Evolutionary conservation across 1,284 basidiomycete genomes (phyloP), one percentile per base, ranked within the genome.

Genomic region (Pisolithus thermaeus): DNA sequence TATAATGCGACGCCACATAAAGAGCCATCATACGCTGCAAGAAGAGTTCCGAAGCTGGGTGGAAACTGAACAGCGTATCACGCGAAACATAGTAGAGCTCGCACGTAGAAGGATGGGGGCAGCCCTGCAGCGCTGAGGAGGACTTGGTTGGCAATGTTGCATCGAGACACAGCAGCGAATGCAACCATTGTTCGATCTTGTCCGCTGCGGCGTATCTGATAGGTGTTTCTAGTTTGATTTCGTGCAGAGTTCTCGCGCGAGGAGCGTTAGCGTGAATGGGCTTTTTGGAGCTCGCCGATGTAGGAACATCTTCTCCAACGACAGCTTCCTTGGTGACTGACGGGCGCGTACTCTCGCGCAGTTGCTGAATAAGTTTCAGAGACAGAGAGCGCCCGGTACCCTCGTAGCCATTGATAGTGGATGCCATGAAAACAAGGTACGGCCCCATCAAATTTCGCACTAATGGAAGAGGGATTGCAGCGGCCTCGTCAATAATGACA

Each of bases 381-480:
- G 92, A 96, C 44, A 99, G 82, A 2, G 94, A 97, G 35, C 97
- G 90, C 18, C 97, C 97, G 0, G 97, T 99, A 20, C 97, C 97
- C 75, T 99, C 97, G 72, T 99, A 99, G 42, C 97, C 97, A 66
- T 98, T 98, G 74, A 99, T 96, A 2, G 97, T 99, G 18, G 93
- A 97, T 1, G 94, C 92, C 79, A 99, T 87, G 77, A 99, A 98
- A 47, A 99, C 94, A 39, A 98, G 89, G 71, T 99, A 99, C 0
- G 95, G 95, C 0, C 97, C 97, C 56, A 99, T 86, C 54, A 99
- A 85, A 62, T 93, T 93, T 57, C 90, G 85, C 18, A 99, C 95
- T 23, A 98, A 83, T 4, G 95, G 92, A 12, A 99, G 81, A 0
- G 97, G 97, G 53, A 99, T 98, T 16, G 97, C 97, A 6, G 97